Conservation (phyloP, 495 filamentous ascomycete genomes). For the Jackrogersella minutella region DNA sequence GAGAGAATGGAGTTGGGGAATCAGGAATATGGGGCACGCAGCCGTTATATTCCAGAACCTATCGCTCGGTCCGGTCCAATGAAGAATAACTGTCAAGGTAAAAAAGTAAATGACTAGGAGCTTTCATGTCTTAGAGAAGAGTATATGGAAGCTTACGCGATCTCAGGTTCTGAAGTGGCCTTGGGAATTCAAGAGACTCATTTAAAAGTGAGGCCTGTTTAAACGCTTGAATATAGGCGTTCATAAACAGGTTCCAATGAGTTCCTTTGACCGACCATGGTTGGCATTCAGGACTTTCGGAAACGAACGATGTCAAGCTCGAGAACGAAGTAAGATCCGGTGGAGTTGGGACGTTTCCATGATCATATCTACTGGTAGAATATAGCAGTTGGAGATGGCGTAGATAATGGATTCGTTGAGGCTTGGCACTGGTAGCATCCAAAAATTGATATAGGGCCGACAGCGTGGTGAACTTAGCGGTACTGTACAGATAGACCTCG, state of each 20-base stretch:
- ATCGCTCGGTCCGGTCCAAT: not conserved
- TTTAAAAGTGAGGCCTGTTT: slow-evolving; percentile 19
- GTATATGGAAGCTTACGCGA: slow-evolving; percentile 12
- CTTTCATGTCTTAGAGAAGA: not conserved
- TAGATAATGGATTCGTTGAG: slow-evolving; percentile 8
- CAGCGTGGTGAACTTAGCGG: slow-evolving; percentile 5
- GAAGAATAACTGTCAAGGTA: slow-evolving; percentile 15
- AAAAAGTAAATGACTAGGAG: not conserved
- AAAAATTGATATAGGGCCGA: slow-evolving; percentile 9
- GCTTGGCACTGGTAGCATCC: slow-evolving; percentile 4
- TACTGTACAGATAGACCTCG: slow-evolving; percentile 23
- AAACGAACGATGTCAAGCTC: slow-evolving; percentile 15
- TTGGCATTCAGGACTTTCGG: slow-evolving; percentile 27
- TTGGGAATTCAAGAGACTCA: not conserved
- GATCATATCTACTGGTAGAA: slow-evolving; percentile 2
- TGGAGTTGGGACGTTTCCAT: not conserved
- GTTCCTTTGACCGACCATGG: slow-evolving; percentile 6
- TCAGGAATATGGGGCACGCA: slow-evolving; percentile 15
- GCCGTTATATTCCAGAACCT: slow-evolving; percentile 18
- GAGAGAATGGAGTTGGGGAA: slow-evolving; percentile 19
- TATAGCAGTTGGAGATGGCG: slow-evolving; percentile 15
- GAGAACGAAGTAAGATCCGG: slow-evolving; percentile 16
- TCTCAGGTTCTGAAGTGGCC: slow-evolving; percentile 16
- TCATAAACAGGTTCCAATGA: slow-evolving; percentile 5
- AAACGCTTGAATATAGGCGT: slow-evolving; percentile 14